phyloP scores from a whole-genome alignment of 73 alveolate genomes.

The Blepharisma japonicum region DNA sequence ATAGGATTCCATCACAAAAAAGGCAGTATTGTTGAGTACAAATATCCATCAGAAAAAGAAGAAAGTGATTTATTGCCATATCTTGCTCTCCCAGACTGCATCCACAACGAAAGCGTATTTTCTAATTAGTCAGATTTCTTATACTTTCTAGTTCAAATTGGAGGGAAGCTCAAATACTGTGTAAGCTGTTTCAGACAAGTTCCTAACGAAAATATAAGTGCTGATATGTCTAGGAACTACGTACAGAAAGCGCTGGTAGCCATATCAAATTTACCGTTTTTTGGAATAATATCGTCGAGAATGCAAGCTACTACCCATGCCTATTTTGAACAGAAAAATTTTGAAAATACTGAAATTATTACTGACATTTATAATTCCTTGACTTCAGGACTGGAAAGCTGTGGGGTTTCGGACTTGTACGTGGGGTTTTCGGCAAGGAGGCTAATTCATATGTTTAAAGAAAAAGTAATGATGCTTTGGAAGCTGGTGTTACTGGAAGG shows the following conservation, averaged over 20 bases:
- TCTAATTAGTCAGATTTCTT: background rate
- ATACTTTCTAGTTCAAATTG: background rate
- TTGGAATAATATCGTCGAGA: background rate
- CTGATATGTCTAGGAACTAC: constrained; percentile 4
- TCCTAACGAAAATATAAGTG: background rate
- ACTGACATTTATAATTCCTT: background rate
- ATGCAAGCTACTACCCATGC: background rate
- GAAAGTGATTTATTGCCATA: background rate
- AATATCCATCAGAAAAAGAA: background rate
- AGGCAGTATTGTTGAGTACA: constrained; percentile 11
- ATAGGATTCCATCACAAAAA: constrained; percentile 26
- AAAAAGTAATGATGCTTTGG: background rate
- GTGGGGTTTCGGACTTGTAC: background rate
- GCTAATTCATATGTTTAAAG: constrained; percentile 4
- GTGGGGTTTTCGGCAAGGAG: background rate
- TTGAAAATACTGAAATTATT: constrained; percentile 4
- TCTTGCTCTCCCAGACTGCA: constrained; percentile 25
- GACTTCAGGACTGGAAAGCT: background rate
- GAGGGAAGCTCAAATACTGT: constrained; percentile 10
- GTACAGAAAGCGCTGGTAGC: constrained; percentile 14
- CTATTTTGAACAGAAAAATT: constrained; percentile 9
- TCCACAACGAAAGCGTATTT: constrained; percentile 12
- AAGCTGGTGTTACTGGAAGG: constrained; percentile 10
- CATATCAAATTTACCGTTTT: background rate
- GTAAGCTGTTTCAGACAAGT: constrained; percentile 9